Conservation (phyloP, 2,329 filamentous ascomycete species). For the Hypocreales sp. region DNA sequence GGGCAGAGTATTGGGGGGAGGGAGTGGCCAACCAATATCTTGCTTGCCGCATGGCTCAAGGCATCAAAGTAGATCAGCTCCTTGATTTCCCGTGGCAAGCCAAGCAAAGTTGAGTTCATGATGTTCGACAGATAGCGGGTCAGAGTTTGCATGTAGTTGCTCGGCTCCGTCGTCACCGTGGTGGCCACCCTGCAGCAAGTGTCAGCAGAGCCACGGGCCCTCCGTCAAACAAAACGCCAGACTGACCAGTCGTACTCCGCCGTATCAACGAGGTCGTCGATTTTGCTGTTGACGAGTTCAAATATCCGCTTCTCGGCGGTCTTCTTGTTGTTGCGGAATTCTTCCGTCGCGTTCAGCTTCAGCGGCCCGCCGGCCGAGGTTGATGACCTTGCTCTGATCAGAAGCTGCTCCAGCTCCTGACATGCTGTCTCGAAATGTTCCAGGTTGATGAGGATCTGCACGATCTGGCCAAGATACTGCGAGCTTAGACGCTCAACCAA, state of each 20-base stretch:
- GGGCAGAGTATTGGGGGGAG: background rate
- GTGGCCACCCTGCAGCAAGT: slow-evolving; percentile 27
- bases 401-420: slow-evolving; percentile 69
- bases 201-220: too few relatives aligned
- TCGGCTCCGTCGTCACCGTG: slow-evolving; percentile 54
- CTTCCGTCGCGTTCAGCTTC: slow-evolving; percentile 65
- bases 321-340: slow-evolving; percentile 84
- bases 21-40: slow-evolving; percentile 55
- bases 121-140: slow-evolving; percentile 90
- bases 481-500: slow-evolving; percentile 78
- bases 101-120: slow-evolving; percentile 87
- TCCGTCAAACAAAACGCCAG: too few relatives aligned
- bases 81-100: slow-evolving; percentile 89
- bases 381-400: slow-evolving; percentile 73
- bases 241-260: slow-evolving; percentile 84
- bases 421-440: slow-evolving; percentile 95
- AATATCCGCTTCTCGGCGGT: slow-evolving; percentile 95
- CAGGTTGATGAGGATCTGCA: slow-evolving; percentile 94
- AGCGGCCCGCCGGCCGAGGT: slow-evolving; percentile 68
- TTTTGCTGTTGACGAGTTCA: slow-evolving; percentile 96
- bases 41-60: slow-evolving; percentile 74
- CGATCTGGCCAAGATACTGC: slow-evolving; percentile 93
- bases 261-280: slow-evolving; percentile 91
- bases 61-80: slow-evolving; percentile 97
- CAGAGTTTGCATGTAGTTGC: slow-evolving; percentile 88